Conservation (phyloP, 352 stramenopile genomes). For the Phytopythium cucurbitacearum region DNA sequence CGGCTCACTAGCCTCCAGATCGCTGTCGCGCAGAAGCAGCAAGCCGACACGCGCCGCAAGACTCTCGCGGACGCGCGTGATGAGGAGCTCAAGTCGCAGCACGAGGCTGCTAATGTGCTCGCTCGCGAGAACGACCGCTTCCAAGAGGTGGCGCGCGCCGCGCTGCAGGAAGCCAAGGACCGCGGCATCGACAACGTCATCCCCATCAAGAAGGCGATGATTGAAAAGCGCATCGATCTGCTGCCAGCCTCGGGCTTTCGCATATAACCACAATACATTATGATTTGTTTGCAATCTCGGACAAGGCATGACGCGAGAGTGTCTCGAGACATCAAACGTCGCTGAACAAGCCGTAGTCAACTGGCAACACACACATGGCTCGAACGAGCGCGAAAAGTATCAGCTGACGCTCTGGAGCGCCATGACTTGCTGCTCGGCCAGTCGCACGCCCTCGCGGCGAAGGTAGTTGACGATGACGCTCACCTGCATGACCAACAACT, state of each 20-base stretch:
- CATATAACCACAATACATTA: constrained; percentile 26
- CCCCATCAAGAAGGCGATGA: constrained; percentile 67
- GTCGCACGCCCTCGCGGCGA: constrained; percentile 63
- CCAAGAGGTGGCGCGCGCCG: constrained; percentile 43
- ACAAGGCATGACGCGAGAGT: too few relatives aligned
- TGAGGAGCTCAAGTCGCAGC: constrained; percentile 23
- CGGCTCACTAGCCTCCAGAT: constrained; percentile 54
- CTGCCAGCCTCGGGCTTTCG: constrained; percentile 69
- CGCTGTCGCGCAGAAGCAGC: constrained; percentile 70
- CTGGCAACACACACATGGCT: too few relatives aligned
- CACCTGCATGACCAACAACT: constrained; percentile 65
- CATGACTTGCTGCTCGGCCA: constrained; percentile 67
- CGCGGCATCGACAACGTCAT: constrained; percentile 58
- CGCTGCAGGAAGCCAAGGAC: constrained; percentile 53
- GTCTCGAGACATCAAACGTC: too few relatives aligned
- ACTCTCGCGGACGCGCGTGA: constrained; percentile 37
- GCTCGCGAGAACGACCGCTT: constrained; percentile 56
- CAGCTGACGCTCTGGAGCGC: constrained; percentile 54
- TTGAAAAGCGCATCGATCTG: constrained; percentile 69
- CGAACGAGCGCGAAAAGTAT: too few relatives aligned
- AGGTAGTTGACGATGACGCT: constrained; percentile 57
- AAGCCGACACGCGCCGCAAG: constrained; percentile 62
- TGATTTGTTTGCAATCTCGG: constrained; percentile 16
- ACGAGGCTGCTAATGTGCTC: constrained; percentile 26
- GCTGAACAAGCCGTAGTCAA: too few relatives aligned